These are phyloP conservation scores for Cryptomeria japonica DNA, from an alignment of 75 land plant species.

Conservation along the genomic window DNA sequence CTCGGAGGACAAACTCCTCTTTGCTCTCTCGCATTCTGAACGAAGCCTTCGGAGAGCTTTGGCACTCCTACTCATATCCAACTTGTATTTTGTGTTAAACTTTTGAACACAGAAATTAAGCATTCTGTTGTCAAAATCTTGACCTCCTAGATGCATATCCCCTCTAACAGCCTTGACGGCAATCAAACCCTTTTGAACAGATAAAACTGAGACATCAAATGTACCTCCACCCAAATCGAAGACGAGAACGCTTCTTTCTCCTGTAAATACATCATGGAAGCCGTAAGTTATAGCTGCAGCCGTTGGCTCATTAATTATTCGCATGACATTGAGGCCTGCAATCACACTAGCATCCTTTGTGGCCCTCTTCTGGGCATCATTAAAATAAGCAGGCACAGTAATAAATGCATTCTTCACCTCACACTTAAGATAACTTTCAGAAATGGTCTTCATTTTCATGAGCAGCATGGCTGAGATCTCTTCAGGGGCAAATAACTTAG, in stretches of 20 bases:
- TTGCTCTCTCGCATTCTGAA: too few species aligned
- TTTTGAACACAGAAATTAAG: conserved; percentile 27
- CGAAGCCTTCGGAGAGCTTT: conserved; percentile 27
- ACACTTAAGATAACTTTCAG: conserved; percentile 15
- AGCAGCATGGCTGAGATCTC: conserved; percentile 34
- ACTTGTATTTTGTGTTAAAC: conserved; percentile 27
- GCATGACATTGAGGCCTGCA: conserved; percentile 18
- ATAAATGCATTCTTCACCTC: conserved; percentile 23
- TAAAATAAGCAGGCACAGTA: conserved; percentile 31
- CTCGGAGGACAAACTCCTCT: too few species aligned
- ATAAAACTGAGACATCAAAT: conserved; percentile 31
- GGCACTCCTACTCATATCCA: conserved; percentile 21
- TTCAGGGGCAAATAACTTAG: conserved; percentile 14
- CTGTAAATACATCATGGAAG: neutral
- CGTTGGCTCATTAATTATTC: conserved; percentile 20
- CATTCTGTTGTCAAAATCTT: conserved; percentile 40
- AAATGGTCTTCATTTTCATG: conserved; percentile 18
- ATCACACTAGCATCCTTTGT: conserved; percentile 16
- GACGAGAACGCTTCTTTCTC: conserved; percentile 10
- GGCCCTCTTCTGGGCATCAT: conserved; percentile 13
- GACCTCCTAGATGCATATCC: conserved; percentile 31
- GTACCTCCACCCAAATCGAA: conserved; percentile 34
- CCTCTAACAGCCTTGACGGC: conserved; percentile 17
- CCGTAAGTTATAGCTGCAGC: neutral
- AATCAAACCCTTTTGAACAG: conserved; percentile 38